A percentile compares a stretch with the other conserved stretches of the same genome.
Conservation (phyloP, 495 filamentous ascomycete species). For the Aspergillus egyptiacus region DNA sequence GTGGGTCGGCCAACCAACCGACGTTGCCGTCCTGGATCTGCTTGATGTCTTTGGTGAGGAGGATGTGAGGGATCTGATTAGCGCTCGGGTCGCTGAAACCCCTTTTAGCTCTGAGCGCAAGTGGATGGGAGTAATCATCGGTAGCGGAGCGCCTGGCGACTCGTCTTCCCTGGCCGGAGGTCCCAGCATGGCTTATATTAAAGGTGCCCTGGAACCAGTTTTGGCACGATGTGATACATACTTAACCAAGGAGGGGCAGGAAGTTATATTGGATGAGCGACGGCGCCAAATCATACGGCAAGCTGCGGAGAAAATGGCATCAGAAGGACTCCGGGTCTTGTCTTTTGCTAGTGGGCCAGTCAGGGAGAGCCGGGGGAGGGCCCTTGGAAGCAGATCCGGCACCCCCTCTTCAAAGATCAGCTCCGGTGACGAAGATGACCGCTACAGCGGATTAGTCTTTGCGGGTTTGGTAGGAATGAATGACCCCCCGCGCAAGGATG, state of each 20-base stretch:
- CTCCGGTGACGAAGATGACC: constrained; percentile 56
- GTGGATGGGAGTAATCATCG: constrained; percentile 96
- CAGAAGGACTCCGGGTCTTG: constrained; percentile 83
- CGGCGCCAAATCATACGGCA: constrained; percentile 66
- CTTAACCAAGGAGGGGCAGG: constrained; percentile 76
- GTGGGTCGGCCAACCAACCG: constrained; percentile 96
- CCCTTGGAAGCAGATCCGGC: constrained; percentile 40
- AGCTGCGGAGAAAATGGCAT: constrained; percentile 86
- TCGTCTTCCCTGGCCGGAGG: constrained; percentile 28
- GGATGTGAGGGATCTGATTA: constrained; percentile 80
- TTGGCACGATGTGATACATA: constrained; percentile 86
- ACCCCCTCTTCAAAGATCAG: constrained; percentile 44
- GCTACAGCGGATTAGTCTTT: constrained; percentile 79
- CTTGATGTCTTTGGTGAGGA: constrained; percentile 84
- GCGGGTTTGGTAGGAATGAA: constrained; percentile 94
- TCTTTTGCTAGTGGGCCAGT: constrained; percentile 78
- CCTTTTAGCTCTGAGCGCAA: constrained; percentile 97
- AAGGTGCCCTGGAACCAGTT: constrained; percentile 87
- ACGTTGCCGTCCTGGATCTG: constrained; percentile 90
- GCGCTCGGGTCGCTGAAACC: constrained; percentile 70
- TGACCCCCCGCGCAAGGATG: constrained; percentile 84
- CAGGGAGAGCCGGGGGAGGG: constrained; percentile 27
- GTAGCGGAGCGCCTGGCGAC: constrained; percentile 42
- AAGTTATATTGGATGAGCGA: constrained; percentile 76
- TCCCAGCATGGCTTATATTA: constrained; percentile 79